Base-by-base conservation (phyloP, 192 early-diverging fungal species). In the Tieghemiomyces parasiticus region DNA sequence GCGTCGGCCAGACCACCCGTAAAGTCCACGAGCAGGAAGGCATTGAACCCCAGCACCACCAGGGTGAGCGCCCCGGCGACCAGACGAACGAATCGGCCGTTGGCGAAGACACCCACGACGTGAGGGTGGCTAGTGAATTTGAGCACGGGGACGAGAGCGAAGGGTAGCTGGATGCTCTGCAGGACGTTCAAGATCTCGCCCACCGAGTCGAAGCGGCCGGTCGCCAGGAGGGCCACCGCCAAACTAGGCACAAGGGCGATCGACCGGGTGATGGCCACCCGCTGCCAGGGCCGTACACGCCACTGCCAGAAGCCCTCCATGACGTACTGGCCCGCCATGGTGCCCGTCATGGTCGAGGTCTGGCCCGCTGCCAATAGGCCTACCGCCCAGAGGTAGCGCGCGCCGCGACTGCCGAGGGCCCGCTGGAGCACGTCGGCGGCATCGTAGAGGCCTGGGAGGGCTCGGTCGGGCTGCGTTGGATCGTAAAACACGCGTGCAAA, bases 291-390 rank as follows among this genome's bases (percentile, higher is more conserved):
- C 46, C 77, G 81, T 4, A 81, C 71, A 1, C 67, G 67, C 44
- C 81, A 70, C 19, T 58, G 55, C 64, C 92, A 79, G 69, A 91
- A 91, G 13, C 90, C 89, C 51, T 91, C 85, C 74, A 91, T 88
- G 34, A 89, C 80, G 62, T 88, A 88, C 72, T 92, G 90, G 3
- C 92, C 92, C 0, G 90, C 92, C 70, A 94, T 74, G 19, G 92
- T 94, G 3, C 90, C 90, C 9, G 92, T 91, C 55, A 91, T 90
- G 1, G 89, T 88, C 1, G 84, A 86, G 60, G 77, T 82, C 69
- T 92, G 89, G 0, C 92, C 92, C 1, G 89, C 83, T 0, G 83
- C 78, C 22, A 94, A 65, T 46, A 94, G 64, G 4, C 88, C 90
- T 19, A 86, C 62, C 10, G 90, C 92, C 82, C 90, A 94, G n/a